A percentile compares a stretch with the other conserved stretches of the same genome.
phyloP scores from a whole-genome alignment of 345 rosid genomes.

The Populus simonii region DNA sequence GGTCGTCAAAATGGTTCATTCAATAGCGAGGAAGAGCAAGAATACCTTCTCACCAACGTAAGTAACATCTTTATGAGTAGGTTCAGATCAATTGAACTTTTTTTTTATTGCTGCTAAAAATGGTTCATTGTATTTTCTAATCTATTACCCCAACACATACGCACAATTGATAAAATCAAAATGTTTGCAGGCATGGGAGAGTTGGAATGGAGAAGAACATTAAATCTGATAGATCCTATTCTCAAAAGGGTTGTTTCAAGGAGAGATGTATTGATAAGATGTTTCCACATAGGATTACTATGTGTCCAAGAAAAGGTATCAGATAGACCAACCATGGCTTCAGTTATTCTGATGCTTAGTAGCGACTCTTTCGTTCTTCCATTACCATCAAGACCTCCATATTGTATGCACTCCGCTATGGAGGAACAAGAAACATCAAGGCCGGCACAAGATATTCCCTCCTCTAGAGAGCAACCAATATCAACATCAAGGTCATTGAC shows the following conservation, averaged over 20 bases:
- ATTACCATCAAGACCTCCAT: background rate
- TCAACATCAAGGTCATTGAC: too few species aligned
- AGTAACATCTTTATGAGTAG: background rate
- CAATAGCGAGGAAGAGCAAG: background rate
- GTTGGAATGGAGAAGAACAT: conserved; percentile 20
- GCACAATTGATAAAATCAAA: too few species aligned
- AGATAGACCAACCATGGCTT: conserved; percentile 4
- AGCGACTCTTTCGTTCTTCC: background rate
- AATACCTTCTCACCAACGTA: background rate
- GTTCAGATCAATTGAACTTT: too few species aligned
- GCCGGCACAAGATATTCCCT: too few species aligned
- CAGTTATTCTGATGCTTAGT: background rate
- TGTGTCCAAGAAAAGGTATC: conserved; percentile 2
- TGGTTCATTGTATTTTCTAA: too few species aligned
- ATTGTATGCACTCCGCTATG: too few species aligned
- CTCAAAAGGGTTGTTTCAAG: background rate
- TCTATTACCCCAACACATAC: too few species aligned
- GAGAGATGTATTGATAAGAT: conserved; percentile 15
- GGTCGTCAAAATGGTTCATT: background rate
- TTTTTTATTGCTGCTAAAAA: too few species aligned
- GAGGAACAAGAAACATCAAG: too few species aligned
- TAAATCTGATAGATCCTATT: conserved; percentile 11
- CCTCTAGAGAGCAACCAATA: too few species aligned
- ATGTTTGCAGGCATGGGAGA: conserved; percentile 22
- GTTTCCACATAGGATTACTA: conserved; percentile 18